Evolutionary conservation across 305 asterid species (phyloP), one percentile per base, ranked within the genome.

Genomic region (Withania somnifera): DNA sequence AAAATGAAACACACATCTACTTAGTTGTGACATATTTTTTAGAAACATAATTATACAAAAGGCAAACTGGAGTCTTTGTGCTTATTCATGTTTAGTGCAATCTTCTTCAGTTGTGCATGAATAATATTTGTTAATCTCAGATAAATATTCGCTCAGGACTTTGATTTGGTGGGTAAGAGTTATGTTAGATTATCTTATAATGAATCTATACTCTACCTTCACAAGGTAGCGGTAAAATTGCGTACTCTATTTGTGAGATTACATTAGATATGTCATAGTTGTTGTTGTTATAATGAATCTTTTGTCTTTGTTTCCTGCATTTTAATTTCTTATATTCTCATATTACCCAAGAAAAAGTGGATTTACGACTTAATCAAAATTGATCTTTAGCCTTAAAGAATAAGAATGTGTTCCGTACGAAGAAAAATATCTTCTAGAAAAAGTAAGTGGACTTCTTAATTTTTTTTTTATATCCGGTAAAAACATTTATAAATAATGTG

Each of bases 1-100:
- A 69, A 85, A 7, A 83, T 86, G 83, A 88, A 87, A 6, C 90
- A 86, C 81, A 83, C 89, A 67, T 82, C 90, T 15, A 84, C 83
- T 3, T 91, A 86, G 77, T 81, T 88, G 89, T 90, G 82, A 88
- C 53, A 30, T 22, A 34, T 15, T 58, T 58, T n/a, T 58, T 57
- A 67, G 77, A 20, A 68, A 20, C 28, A 40, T 5, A 19, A 20
- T 34, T 38, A 11, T 20, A 42, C 34, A n/a, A 68, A n/a, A 68
- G 77, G 26, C 34, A 68, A 10, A 68, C 11, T 11, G 0, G 3
- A 68, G 52, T 40, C 11, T 32, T n/a, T 64, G 19, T 64, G 75
- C 75, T 34, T 61, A 30, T 61, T 61, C 71, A 61, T 28, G 71
- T 28, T 30, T 63, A 20, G 26, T 64, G 42, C 71, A 28, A 3